These are phyloP conservation scores for Candida manassasensis DNA, from an alignment of 805 yeast species.

Conservation along the genomic window DNA sequence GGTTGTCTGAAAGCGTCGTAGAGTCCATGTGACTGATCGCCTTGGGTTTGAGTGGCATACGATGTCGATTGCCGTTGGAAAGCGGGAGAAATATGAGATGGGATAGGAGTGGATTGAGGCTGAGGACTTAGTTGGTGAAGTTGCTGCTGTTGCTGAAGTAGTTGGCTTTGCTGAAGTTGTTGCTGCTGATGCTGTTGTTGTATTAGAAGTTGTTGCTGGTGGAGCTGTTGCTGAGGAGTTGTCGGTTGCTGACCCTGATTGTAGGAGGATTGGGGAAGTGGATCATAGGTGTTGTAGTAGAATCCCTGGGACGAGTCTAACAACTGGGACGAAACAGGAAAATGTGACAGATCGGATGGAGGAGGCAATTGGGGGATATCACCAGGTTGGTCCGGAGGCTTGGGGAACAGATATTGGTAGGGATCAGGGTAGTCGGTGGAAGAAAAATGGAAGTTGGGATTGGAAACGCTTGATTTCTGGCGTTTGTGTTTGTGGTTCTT, in stretches of 20 bases:
- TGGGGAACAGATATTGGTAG: background rate
- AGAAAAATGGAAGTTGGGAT: constrained; percentile 24
- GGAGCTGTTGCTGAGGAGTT: constrained; percentile 7
- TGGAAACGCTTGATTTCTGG: constrained; percentile 32
- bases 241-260: background rate
- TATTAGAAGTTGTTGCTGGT: constrained; percentile 8
- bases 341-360: background rate
- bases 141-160: constrained; percentile 3
- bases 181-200: constrained; percentile 8
- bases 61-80: background rate
- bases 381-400: background rate
- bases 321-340: background rate
- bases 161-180: constrained; percentile 6
- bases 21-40: background rate
- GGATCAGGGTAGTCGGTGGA: constrained; percentile 3
- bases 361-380: background rate
- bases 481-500: constrained; percentile 29
- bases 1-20: constrained; percentile 3
- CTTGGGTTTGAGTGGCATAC: background rate
- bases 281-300: background rate
- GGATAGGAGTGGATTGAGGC: background rate
- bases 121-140: no score
- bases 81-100: background rate
- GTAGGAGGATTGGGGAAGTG: constrained; percentile 1
- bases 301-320: background rate